These are phyloP conservation scores for Epichloe baconii DNA, from an alignment of 2,329 filamentous ascomycete genomes.

Conservation along the genomic window DNA sequence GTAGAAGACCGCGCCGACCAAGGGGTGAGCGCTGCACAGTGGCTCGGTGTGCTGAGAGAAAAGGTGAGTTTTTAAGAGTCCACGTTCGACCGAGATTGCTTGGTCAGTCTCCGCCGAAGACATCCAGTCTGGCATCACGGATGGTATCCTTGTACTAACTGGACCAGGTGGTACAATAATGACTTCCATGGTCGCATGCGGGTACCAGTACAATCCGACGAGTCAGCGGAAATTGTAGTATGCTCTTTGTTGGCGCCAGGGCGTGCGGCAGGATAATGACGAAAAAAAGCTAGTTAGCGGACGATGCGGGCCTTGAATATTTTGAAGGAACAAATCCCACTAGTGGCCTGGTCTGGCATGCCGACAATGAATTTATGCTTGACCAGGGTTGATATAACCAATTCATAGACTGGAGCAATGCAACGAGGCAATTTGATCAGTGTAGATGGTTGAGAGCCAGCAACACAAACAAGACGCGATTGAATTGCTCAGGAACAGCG, in stretches of 20 bases:
- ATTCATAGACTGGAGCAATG: too few species aligned
- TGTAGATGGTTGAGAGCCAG: too few species aligned
- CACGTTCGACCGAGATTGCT: background rate
- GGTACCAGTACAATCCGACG: background rate
- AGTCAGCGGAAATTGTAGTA: background rate
- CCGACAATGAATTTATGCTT: too few species aligned
- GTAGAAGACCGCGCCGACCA: slow-evolving; percentile 94
- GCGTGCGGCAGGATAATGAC: background rate
- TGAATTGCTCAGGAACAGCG: too few species aligned
- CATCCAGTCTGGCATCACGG: background rate
- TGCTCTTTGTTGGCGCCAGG: background rate
- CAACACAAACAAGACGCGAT: too few species aligned
- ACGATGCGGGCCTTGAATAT: background rate
- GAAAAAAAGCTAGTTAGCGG: background rate
- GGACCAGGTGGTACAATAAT: slow-evolving; percentile 2
- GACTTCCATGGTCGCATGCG: background rate
- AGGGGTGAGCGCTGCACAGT: slow-evolving; percentile 83
- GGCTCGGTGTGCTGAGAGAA: slow-evolving; percentile 82
- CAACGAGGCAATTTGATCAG: too few species aligned
- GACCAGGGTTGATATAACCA: too few species aligned
- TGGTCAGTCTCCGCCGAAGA: background rate
- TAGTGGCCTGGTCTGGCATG: too few species aligned
- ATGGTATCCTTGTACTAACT: background rate
- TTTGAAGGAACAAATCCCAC: too few species aligned
- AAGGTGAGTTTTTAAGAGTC: slow-evolving; percentile 49